Evolutionary conservation across 805 yeast species (phyloP).

Genomic region (Teunomyces tritomae): DNA sequence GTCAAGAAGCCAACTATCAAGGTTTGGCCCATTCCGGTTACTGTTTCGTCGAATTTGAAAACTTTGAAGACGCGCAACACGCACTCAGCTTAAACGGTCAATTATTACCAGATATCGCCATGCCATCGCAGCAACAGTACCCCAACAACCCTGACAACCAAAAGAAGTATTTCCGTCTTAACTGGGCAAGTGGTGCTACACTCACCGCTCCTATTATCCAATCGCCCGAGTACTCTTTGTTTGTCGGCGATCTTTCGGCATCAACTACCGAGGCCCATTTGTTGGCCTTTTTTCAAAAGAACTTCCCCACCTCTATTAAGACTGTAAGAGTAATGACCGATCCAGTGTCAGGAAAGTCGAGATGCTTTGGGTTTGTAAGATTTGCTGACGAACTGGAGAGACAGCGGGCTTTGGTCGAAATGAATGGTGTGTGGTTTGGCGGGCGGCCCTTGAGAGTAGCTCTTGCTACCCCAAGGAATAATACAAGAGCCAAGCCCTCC

Average conservation of each 20-base stretch:
- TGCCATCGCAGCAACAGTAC: constrained; percentile 41
- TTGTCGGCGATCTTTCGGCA: constrained; percentile 82
- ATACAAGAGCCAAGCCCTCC: constrained; percentile 2
- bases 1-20: constrained; percentile 19
- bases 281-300: constrained; percentile 65
- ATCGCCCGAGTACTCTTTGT: constrained; percentile 72
- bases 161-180: constrained; percentile 66
- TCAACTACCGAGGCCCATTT: constrained; percentile 78
- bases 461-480: constrained; percentile 67
- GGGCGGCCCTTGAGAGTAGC: constrained; percentile 78
- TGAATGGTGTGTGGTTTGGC: constrained; percentile 80
- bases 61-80: constrained; percentile 64
- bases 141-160: constrained; percentile 45
- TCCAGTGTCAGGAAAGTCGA: constrained; percentile 71
- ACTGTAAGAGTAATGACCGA: constrained; percentile 86
- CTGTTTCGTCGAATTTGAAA: constrained; percentile 74
- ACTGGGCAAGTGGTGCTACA: constrained; percentile 86
- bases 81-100: constrained; percentile 68
- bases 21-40: constrained; percentile 52
- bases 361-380: constrained; percentile 81
- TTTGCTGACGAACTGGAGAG: constrained; percentile 70
- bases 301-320: constrained; percentile 60
- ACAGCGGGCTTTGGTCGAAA: constrained; percentile 62
- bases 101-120: constrained; percentile 55
- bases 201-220: constrained; percentile 66